Percentiles rank a stretch among this genome's conserved stretches.
phyloP scores from a whole-genome alignment of 176 grass and related monocot species.

The Oryza punctata region DNA sequence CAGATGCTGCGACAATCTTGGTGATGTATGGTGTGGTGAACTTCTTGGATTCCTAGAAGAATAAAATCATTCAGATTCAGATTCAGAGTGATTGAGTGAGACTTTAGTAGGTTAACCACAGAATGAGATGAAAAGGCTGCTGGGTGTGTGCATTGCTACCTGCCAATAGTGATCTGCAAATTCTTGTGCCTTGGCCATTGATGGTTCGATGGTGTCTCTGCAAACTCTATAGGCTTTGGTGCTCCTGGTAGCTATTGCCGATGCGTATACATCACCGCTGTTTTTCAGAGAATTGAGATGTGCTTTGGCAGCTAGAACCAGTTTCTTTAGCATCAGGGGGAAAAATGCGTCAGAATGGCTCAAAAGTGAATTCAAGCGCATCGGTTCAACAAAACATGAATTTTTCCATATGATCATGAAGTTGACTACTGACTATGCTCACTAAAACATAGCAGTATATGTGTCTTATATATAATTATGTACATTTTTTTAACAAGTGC shows the following conservation, averaged over 20 bases:
- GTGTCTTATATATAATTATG: not conserved
- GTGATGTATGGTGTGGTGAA: not conserved
- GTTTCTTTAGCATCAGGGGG: not conserved
- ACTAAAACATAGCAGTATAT: not conserved
- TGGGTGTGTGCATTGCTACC: constrained; percentile 13
- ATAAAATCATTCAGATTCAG: not conserved
- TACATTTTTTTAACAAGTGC: too few relatives aligned
- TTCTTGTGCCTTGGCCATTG: not conserved
- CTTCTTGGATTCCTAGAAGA: constrained; percentile 12
- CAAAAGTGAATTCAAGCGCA: too few relatives aligned
- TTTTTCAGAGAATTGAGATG: constrained; percentile 20
- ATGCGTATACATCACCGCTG: not conserved
- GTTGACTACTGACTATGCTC: not conserved
- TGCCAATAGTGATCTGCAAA: constrained; percentile 34
- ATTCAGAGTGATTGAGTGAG: not conserved
- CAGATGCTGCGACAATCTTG: not conserved
- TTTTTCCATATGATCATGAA: not conserved
- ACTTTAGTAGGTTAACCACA: not conserved
- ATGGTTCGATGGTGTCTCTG: constrained; percentile 29
- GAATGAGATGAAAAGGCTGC: not conserved
- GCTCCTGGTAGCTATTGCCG: not conserved
- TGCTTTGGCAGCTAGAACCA: not conserved
- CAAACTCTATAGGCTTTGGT: not conserved
- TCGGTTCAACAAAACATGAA: not conserved
- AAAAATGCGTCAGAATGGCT: not conserved